Conservation (phyloP, 2,329 filamentous ascomycete species). For the Lachnellula willkommii region DNA sequence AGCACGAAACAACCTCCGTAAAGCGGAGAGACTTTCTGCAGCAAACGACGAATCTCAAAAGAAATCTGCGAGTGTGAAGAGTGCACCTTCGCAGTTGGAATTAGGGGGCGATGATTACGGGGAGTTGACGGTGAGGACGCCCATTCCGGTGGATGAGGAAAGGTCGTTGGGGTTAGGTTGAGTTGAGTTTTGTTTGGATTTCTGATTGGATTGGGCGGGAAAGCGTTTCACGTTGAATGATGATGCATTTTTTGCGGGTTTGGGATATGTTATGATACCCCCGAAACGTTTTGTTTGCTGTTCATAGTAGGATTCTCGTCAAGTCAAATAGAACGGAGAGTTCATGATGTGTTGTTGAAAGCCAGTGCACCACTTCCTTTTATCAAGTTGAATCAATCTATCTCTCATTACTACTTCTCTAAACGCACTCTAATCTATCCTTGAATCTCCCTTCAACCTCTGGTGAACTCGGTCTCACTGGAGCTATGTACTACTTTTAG, state of each 20-base stretch:
- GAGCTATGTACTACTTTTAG: too few relatives aligned
- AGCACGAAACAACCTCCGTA: conserved; percentile 29
- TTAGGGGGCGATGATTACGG: conserved; percentile 12
- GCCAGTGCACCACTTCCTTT: too few relatives aligned
- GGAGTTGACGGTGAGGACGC: conserved; percentile 20
- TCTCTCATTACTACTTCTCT: too few relatives aligned
- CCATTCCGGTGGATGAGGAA: conserved; percentile 24
- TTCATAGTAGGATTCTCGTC: too few relatives aligned
- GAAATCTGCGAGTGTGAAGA: not conserved
- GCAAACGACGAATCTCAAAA: conserved; percentile 8
- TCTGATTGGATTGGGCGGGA: not conserved
- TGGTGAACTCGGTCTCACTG: too few relatives aligned
- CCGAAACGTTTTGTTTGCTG: not conserved
- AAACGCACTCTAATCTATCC: too few relatives aligned
- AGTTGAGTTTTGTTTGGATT: not conserved
- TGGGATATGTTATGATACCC: not conserved
- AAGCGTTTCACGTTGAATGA: not conserved
- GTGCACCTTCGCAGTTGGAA: conserved; percentile 1
- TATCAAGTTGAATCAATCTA: too few relatives aligned
- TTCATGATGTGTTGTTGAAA: not conserved
- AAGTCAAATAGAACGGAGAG: not conserved
- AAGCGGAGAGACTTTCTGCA: conserved; percentile 24
- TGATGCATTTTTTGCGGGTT: conserved; percentile 2
- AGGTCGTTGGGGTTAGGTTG: conserved; percentile 7
- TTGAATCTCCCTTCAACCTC: too few relatives aligned